A percentile compares a stretch with the other conserved stretches of the same genome.
phyloP scores from a whole-genome alignment of 139 green algal genomes.

The Tetraselmis chui region DNA sequence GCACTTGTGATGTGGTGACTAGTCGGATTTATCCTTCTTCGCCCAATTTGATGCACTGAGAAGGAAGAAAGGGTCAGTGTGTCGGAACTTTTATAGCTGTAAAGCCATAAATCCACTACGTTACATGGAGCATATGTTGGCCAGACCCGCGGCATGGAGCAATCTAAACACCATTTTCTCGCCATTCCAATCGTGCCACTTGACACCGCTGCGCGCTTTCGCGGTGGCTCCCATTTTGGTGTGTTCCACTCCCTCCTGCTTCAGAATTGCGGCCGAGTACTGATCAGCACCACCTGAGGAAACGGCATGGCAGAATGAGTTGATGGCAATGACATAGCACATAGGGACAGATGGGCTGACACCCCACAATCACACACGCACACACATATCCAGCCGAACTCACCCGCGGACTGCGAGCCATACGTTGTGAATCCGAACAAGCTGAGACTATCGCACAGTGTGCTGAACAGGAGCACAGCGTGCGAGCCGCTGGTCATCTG shows the following conservation, averaged over 20 bases:
- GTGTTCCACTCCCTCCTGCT: not conserved
- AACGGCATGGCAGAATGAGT: no score
- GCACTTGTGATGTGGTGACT: no score
- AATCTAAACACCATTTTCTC: slow-evolving; percentile 7
- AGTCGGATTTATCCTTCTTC: no score
- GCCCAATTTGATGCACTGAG: no score
- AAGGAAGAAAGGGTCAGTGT: no score
- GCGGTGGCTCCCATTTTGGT: not conserved
- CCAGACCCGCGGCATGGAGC: slow-evolving; percentile 4
- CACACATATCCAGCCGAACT: no score
- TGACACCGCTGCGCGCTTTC: not conserved
- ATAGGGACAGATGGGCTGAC: no score
- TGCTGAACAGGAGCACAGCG: slow-evolving; percentile 7
- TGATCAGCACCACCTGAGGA: slow-evolving; percentile 12
- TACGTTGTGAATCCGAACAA: slow-evolving; percentile 18
- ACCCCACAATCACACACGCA: no score
- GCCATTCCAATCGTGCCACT: slow-evolving; percentile 17
- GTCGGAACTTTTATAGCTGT: no score
- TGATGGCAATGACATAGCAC: no score
- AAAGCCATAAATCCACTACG: no score
- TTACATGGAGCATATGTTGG: slow-evolving; percentile 14
- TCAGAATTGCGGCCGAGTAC: slow-evolving; percentile 1
- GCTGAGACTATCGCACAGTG: slow-evolving; percentile 13
- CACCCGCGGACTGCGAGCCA: not conserved
- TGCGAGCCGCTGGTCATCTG: slow-evolving; percentile 22